A percentile compares a stretch with the other conserved stretches of the same genome.
Evolutionary conservation across 257 asterid genomes (phyloP).

Genomic region (Primulina huaijiensis): DNA sequence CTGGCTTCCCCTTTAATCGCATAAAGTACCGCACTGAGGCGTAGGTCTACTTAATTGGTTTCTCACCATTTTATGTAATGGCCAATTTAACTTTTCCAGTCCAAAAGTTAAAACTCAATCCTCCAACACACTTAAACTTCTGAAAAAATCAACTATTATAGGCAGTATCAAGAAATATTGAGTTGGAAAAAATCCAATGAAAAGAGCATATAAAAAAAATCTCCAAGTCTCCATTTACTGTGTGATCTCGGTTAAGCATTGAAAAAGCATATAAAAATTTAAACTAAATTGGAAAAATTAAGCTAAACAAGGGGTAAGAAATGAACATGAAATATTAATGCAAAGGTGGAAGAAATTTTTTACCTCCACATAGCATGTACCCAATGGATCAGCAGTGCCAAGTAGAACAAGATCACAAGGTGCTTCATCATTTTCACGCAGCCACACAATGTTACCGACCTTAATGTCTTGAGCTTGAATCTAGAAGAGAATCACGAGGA

Average conservation of each 20-base stretch:
- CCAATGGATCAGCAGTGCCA: constrained; percentile 93
- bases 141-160: constrained; percentile 1
- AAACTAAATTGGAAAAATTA: constrained; percentile 9
- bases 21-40: constrained; percentile 4
- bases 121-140: constrained; percentile 16
- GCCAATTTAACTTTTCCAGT: neutral
- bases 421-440: constrained; percentile 98
- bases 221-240: constrained; percentile 1
- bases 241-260: constrained; percentile 8
- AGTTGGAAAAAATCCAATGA: constrained; percentile 7
- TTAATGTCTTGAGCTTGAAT: constrained; percentile 86
- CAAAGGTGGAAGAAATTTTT: constrained; percentile 23
- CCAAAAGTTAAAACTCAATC: constrained; percentile 2
- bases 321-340: constrained; percentile 8
- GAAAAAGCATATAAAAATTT: constrained; percentile 10
- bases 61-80: constrained; percentile 7
- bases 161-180: constrained; percentile 7
- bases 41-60: neutral
- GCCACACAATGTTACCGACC: constrained; percentile 93
- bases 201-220: constrained; percentile 5
- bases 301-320: constrained; percentile 22
- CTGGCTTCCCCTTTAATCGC: constrained; percentile 5
- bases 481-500: constrained; percentile 37
- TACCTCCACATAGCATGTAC: constrained; percentile 93
- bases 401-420: constrained; percentile 96